Evolutionary conservation across 2,329 filamentous ascomycete species (phyloP).

Genomic region (Phaeoacremonium minimum): DNA sequence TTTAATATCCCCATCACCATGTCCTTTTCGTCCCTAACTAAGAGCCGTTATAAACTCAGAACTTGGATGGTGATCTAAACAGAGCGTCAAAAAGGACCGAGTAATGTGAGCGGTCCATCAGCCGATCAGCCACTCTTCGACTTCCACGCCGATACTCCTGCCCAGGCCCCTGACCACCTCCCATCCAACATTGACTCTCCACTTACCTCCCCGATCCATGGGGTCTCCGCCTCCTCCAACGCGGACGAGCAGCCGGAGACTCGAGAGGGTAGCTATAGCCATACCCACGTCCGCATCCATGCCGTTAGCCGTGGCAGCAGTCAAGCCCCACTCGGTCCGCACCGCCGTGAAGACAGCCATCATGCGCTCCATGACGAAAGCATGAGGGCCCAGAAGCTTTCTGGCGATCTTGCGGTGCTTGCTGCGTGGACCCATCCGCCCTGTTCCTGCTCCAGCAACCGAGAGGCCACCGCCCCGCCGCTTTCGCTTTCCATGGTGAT

Average conservation of each 20-base stretch:
- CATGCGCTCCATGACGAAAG: conserved; percentile 74
- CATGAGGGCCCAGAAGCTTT: conserved; percentile 71
- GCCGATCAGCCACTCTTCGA: conserved; percentile 72
- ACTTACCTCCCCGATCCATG: conserved; percentile 67
- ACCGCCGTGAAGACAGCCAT: conserved; percentile 73
- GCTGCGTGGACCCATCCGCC: conserved; percentile 24
- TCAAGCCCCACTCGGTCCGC: conserved; percentile 47
- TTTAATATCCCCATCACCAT: too few species aligned
- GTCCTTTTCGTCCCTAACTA: too few species aligned
- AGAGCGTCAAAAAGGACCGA: too few species aligned
- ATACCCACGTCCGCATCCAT: conserved; percentile 55
- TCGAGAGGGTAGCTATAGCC: conserved; percentile 69
- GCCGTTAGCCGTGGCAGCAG: conserved; percentile 19
- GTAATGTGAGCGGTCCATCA: too few species aligned
- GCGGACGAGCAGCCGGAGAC: conserved; percentile 63
- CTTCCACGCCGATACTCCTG: conserved; percentile 70
- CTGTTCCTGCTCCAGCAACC: conserved; percentile 18
- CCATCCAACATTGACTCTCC: conserved; percentile 76
- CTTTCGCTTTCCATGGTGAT: conserved; percentile 45
- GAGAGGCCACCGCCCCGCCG: conserved; percentile 45
- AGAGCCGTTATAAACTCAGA: too few species aligned
- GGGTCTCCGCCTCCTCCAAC: conserved; percentile 59
- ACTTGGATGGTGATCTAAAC: too few species aligned
- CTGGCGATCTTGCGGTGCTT: conserved; percentile 71
- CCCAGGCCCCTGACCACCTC: conserved; percentile 69